Evolutionary conservation across 768 basidiomycete genomes (phyloP).

Genomic region (Rhizopogon vulgaris): DNA sequence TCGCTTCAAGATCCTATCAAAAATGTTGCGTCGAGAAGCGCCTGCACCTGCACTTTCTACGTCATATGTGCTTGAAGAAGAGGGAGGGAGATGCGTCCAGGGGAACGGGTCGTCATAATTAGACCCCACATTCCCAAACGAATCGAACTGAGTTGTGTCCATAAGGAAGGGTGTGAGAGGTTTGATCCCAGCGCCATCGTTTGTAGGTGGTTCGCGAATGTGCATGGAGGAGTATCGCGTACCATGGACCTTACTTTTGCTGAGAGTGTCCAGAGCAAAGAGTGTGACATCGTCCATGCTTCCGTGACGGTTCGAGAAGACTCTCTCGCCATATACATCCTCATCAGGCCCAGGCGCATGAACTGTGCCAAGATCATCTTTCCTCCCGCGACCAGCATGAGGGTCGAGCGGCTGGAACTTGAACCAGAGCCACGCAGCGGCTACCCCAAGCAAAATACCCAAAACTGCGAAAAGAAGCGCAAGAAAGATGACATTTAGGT

Average conservation of each 20-base stretch:
- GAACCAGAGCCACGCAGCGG: slow-evolving; percentile 5
- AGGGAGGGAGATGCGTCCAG: neutral
- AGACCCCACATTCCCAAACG: slow-evolving; percentile 18
- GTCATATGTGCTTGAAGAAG: neutral
- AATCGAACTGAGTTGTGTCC: slow-evolving; percentile 14
- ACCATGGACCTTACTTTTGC: slow-evolving; percentile 24
- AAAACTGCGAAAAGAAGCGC: slow-evolving; percentile 20
- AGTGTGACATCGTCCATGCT: slow-evolving; percentile 24
- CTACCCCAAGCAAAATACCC: slow-evolving; percentile 19
- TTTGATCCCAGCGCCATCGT: neutral
- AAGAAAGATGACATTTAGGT: slow-evolving; percentile 20
- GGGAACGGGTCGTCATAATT: slow-evolving; percentile 22
- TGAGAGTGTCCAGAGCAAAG: slow-evolving; percentile 19
- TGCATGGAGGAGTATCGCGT: slow-evolving; percentile 16
- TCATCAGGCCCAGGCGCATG: slow-evolving; percentile 16
- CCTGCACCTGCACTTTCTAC: neutral
- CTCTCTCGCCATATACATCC: slow-evolving; percentile 8
- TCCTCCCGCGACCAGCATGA: neutral
- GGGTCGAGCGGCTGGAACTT: slow-evolving; percentile 5
- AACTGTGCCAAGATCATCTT: slow-evolving; percentile 16
- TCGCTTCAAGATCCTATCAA: neutral
- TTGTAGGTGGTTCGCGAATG: slow-evolving; percentile 6
- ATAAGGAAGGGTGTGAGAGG: slow-evolving; percentile 1
- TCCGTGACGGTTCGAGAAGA: neutral
- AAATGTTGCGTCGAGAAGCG: neutral